A percentile compares a stretch with the other conserved stretches of the same genome.
Conservation (phyloP, 1,139 yeast genomes). For the Blastobotrys persicus region DNA sequence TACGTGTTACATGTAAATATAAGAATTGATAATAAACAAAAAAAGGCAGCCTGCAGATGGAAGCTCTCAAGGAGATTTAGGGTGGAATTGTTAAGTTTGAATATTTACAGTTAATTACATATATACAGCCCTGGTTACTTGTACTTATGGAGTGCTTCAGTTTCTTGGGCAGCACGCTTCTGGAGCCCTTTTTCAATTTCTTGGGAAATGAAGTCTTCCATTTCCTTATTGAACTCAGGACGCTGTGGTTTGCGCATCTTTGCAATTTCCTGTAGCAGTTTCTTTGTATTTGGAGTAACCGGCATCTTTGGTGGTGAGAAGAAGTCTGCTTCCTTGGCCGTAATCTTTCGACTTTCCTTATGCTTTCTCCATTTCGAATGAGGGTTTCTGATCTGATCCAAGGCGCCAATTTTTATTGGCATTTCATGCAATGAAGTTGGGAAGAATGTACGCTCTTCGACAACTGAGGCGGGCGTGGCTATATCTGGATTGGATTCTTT, state of each 20-base stretch:
- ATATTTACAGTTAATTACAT: constrained; percentile 6
- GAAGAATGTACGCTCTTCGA: constrained; percentile 70
- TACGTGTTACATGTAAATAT: not conserved
- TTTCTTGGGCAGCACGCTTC: constrained; percentile 31
- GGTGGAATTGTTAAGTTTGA: too few relatives aligned
- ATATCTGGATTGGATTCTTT: constrained; percentile 51
- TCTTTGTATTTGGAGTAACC: constrained; percentile 36
- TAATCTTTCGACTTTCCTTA: constrained; percentile 49
- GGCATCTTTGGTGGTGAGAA: constrained; percentile 78
- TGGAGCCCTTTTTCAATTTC: constrained; percentile 46
- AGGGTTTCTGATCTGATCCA: constrained; percentile 72
- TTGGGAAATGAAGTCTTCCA: constrained; percentile 64
- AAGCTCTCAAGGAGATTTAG: too few relatives aligned
- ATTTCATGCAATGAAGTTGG: constrained; percentile 64
- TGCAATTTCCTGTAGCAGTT: constrained; percentile 54
- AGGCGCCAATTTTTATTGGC: constrained; percentile 67
- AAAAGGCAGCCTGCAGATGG: too few relatives aligned
- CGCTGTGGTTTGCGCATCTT: constrained; percentile 47
- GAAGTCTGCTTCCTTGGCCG: constrained; percentile 60
- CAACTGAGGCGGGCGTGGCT: constrained; percentile 59
- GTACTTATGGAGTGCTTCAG: constrained; percentile 33
- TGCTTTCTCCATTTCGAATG: constrained; percentile 48
- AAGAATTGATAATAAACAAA: not conserved
- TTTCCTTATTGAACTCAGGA: constrained; percentile 60
- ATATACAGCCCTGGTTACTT: constrained; percentile 20